Conservation (phyloP, 768 basidiomycete genomes). For the Suillus subluteus region DNA sequence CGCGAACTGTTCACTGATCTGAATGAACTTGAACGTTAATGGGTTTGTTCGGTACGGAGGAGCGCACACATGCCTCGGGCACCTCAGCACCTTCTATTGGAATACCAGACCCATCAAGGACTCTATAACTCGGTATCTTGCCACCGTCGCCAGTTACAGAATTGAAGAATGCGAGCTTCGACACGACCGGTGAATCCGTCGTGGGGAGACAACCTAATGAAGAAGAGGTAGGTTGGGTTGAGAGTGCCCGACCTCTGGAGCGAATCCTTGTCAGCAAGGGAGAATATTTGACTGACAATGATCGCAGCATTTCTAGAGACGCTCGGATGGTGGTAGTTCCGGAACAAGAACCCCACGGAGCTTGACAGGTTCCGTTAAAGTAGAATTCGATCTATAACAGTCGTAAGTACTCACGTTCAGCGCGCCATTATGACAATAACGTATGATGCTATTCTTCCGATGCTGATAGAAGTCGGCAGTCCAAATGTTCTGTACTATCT, state of each 20-base stretch:
- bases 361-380: background rate
- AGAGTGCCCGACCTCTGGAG: constrained; percentile 20
- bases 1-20: constrained; percentile 74
- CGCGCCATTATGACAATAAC: background rate
- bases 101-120: constrained; percentile 80
- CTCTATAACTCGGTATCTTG: constrained; percentile 83
- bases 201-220: constrained; percentile 40
- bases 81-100: constrained; percentile 72
- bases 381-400: background rate
- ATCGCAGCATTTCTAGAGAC: constrained; percentile 21
- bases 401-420: background rate
- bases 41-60: background rate
- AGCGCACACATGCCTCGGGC: constrained; percentile 61
- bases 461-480: too few relatives aligned
- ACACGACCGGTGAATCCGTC: constrained; percentile 62
- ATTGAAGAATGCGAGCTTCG: constrained; percentile 80
- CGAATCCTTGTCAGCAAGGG: constrained; percentile 8
- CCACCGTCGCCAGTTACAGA: constrained; percentile 62
- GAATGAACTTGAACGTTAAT: constrained; percentile 15
- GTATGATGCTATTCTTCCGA: background rate
- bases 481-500: too few relatives aligned
- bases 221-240: constrained; percentile 9
- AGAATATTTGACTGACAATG: constrained; percentile 7
- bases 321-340: background rate
- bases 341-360: background rate